Percentiles rank a stretch among this genome's conserved stretches.
phyloP scores from a whole-genome alignment of 345 rosid genomes.

The Gossypium turneri region DNA sequence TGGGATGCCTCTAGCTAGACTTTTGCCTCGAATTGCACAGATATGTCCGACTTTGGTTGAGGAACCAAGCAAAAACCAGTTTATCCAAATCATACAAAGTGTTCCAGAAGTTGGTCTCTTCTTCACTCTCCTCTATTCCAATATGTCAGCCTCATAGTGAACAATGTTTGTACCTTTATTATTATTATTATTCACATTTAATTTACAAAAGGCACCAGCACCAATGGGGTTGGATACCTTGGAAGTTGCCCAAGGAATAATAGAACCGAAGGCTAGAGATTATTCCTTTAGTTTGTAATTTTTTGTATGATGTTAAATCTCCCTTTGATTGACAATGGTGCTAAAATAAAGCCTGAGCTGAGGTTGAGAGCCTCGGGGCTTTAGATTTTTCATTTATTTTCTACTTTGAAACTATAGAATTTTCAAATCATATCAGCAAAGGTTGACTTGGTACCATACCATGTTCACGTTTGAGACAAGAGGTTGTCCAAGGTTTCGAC shows the following conservation, averaged over 20 bases:
- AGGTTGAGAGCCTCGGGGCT: background rate
- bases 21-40: slow-evolving; percentile 70
- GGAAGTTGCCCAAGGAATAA: slow-evolving; percentile 2
- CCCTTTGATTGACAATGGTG: background rate
- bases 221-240: slow-evolving; percentile 11
- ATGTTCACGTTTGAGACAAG: too few relatives aligned
- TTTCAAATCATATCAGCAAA: background rate
- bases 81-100: slow-evolving; percentile 44
- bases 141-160: slow-evolving; percentile 42
- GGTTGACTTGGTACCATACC: too few relatives aligned
- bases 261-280: slow-evolving; percentile 7
- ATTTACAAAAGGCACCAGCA: slow-evolving; percentile 9
- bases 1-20: slow-evolving; percentile 73
- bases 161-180: slow-evolving; percentile 20
- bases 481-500: too few relatives aligned
- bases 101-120: slow-evolving; percentile 74
- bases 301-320: background rate
- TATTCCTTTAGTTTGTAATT: slow-evolving; percentile 19
- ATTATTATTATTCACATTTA: background rate
- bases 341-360: background rate
- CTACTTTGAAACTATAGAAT: background rate
- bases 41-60: slow-evolving; percentile 42
- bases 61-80: slow-evolving; percentile 61
- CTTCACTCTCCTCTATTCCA: slow-evolving; percentile 79
- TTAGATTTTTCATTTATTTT: background rate